Percentiles rank a stretch among this genome's conserved stretches.
Conservation (phyloP, 331 rosid genomes). For the Acacia pycnantha region DNA sequence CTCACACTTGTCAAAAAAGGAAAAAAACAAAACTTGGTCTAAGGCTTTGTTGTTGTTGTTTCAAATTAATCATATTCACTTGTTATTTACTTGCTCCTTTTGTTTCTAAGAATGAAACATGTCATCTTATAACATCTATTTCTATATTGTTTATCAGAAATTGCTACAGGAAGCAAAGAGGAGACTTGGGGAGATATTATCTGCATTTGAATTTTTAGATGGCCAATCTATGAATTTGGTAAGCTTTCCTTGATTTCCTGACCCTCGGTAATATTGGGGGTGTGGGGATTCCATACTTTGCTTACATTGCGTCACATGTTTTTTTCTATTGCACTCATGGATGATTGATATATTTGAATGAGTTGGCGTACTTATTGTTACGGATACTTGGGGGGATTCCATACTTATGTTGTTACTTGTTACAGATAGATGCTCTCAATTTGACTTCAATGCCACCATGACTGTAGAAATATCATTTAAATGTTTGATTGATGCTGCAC, state of each 20-base stretch:
- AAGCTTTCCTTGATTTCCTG: conserved; percentile 29
- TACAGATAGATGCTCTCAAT: not conserved
- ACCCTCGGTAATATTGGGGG: not conserved
- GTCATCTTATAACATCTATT: conserved; percentile 33
- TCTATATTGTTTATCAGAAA: conserved; percentile 52
- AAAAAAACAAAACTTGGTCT: not conserved
- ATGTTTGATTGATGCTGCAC: conserved; percentile 13
- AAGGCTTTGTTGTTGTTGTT: not conserved
- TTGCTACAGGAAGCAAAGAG: conserved; percentile 86
- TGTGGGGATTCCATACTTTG: not conserved
- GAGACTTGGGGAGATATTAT: conserved; percentile 91
- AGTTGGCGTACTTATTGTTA: too few species aligned
- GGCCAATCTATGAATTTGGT: conserved; percentile 75
- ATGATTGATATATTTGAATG: not conserved
- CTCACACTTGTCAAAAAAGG: not conserved
- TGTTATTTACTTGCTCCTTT: conserved; percentile 15
- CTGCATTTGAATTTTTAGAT: conserved; percentile 97
- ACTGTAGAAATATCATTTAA: not conserved
- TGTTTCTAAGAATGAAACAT: conserved; percentile 22
- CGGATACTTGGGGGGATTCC: too few species aligned
- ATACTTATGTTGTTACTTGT: not conserved
- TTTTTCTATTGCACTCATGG: not conserved
- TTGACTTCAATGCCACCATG: not conserved
- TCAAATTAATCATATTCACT: not conserved
- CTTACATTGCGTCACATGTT: not conserved